Percentiles rank a stretch among this genome's conserved stretches.
These are phyloP conservation scores for Petunia hybrid DNA, from an alignment of 305 asterid species.

Conservation along the genomic window DNA sequence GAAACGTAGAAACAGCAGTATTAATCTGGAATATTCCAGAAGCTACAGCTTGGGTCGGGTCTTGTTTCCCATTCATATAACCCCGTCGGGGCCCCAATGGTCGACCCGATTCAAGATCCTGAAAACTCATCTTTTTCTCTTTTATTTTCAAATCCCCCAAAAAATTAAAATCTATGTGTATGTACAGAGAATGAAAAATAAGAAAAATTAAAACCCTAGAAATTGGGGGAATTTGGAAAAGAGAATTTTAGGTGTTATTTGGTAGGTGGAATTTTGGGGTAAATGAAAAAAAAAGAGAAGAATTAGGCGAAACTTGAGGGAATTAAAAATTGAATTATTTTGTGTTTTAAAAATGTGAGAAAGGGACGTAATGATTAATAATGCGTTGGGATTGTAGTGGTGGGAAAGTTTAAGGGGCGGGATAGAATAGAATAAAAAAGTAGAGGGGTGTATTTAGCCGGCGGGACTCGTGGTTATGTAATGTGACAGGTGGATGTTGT, in stretches of 20 bases:
- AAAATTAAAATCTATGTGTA: background rate
- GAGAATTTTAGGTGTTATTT: background rate
- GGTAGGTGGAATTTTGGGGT: constrained; percentile 7
- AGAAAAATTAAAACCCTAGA: background rate
- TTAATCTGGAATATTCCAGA: constrained; percentile 85
- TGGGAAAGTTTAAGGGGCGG: background rate
- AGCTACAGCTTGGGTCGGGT: constrained; percentile 79
- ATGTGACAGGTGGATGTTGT: constrained; percentile 4
- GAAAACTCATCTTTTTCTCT: constrained; percentile 60
- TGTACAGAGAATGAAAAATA: too few species aligned
- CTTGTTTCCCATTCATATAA: constrained; percentile 63
- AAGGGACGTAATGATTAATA: constrained; percentile 29
- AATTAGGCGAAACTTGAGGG: constrained; percentile 37
- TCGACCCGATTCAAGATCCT: constrained; percentile 81
- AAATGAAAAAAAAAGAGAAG: constrained; percentile 26
- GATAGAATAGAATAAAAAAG: background rate
- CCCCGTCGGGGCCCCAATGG: constrained; percentile 58
- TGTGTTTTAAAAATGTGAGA: background rate
- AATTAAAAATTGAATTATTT: background rate
- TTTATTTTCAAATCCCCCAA: constrained; percentile 35
- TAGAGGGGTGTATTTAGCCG: constrained; percentile 29
- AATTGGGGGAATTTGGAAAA: constrained; percentile 19
- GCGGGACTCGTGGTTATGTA: constrained; percentile 7
- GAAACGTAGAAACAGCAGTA: constrained; percentile 81
- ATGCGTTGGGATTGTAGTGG: constrained; percentile 35